Evolutionary conservation across 1,139 yeast genomes (phyloP).

Genomic region (Yamadazyma conglobata): DNA sequence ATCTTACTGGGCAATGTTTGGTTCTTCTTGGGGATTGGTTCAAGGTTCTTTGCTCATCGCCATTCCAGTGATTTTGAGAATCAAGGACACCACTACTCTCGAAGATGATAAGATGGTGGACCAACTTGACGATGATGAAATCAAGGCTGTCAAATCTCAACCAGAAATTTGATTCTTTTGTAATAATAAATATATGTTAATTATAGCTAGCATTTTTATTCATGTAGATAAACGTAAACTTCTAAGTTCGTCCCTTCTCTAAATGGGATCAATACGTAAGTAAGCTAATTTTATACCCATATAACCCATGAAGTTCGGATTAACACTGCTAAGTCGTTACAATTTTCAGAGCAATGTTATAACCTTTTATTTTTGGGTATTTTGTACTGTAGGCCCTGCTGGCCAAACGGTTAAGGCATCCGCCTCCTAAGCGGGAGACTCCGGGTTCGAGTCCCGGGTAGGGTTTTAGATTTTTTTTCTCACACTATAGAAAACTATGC

Average conservation of each 20-base stretch:
- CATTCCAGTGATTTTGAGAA: conserved; percentile 28
- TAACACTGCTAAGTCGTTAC: too few relatives aligned
- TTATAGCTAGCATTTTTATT: too few relatives aligned
- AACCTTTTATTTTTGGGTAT: too few relatives aligned
- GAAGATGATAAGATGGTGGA: conserved; percentile 17
- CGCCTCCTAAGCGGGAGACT: conserved; percentile 96
- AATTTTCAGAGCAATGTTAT: too few relatives aligned
- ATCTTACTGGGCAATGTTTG: conserved; percentile 47
- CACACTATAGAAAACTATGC: background rate
- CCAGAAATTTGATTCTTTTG: too few relatives aligned
- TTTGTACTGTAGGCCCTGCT: conserved; percentile 56
- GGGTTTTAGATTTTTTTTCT: conserved; percentile 41
- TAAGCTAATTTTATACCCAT: too few relatives aligned
- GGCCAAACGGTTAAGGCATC: conserved; percentile 95
- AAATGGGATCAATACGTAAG: too few relatives aligned
- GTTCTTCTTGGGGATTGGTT: conserved; percentile 55
- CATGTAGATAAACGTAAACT: too few relatives aligned
- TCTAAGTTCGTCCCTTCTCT: too few relatives aligned
- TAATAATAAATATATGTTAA: too few relatives aligned
- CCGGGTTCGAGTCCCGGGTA: conserved; percentile 97
- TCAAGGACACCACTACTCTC: conserved; percentile 5
- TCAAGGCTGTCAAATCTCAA: conserved; percentile 21
- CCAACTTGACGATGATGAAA: conserved; percentile 25
- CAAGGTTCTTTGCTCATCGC: conserved; percentile 47
- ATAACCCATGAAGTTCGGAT: too few relatives aligned